Conservation (phyloP, 495 filamentous ascomycete genomes). For the Xylaria intraflava region DNA sequence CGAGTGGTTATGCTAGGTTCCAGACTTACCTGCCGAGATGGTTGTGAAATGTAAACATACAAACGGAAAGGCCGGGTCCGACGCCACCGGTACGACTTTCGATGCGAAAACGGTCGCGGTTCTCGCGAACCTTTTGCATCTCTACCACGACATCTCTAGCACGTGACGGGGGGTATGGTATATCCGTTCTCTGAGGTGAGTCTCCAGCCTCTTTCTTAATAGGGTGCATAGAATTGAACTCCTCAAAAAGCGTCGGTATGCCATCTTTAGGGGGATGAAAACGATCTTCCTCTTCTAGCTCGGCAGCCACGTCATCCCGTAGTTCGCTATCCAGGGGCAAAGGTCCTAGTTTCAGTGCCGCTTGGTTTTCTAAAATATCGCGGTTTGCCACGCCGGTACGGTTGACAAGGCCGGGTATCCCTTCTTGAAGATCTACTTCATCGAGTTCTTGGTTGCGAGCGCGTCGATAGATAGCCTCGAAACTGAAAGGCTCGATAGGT, state of each 20-base stretch:
- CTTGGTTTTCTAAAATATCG: slow-evolving; percentile 50
- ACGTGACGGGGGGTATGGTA: slow-evolving; percentile 79
- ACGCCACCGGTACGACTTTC: slow-evolving; percentile 72
- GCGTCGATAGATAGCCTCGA: slow-evolving; percentile 71
- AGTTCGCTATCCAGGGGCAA: slow-evolving; percentile 73
- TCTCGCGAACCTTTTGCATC: slow-evolving; percentile 89
- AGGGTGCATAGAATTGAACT: slow-evolving; percentile 63
- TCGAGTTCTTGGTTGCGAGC: slow-evolving; percentile 43
- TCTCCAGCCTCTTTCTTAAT: slow-evolving; percentile 93
- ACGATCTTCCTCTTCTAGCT: slow-evolving; percentile 72
- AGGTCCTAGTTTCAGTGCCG: slow-evolving; percentile 67
- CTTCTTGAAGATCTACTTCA: slow-evolving; percentile 80
- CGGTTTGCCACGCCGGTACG: slow-evolving; percentile 70
- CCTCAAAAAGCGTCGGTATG: slow-evolving; percentile 59
- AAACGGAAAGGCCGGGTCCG: slow-evolving; percentile 73
- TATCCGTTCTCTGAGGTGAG: slow-evolving; percentile 62
- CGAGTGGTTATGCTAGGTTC: not conserved
- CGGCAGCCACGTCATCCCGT: slow-evolving; percentile 72
- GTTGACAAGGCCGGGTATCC: slow-evolving; percentile 77
- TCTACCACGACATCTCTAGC: slow-evolving; percentile 89
- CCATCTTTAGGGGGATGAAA: slow-evolving; percentile 61
- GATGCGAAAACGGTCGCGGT: slow-evolving; percentile 81
- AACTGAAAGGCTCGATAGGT: slow-evolving; percentile 68
- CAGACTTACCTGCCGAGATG: slow-evolving; percentile 71
- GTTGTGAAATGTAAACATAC: slow-evolving; percentile 98